These are phyloP conservation scores for Suhomyces sp. DNA, from an alignment of 805 yeast genomes.

Conservation along the genomic window DNA sequence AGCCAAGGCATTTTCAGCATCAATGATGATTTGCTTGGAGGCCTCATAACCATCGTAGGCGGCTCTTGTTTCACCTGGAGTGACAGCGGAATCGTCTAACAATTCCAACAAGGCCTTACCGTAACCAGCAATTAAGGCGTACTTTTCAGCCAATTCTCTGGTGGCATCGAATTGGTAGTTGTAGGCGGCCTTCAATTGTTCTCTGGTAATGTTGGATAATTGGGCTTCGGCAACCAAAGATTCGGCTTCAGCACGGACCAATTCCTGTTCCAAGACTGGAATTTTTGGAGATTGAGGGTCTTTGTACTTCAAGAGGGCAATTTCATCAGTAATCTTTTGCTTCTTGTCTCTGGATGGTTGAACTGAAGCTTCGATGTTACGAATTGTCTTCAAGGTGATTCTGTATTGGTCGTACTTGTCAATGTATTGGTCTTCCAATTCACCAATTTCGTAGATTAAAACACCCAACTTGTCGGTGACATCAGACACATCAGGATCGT, in stretches of 20 bases:
- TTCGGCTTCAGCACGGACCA: conserved; percentile 91
- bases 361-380: conserved; percentile 84
- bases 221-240: conserved; percentile 90
- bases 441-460: conserved; percentile 77
- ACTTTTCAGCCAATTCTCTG: conserved; percentile 82
- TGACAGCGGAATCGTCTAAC: conserved; percentile 80
- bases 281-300: conserved; percentile 84
- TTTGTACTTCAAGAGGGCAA: conserved; percentile 80
- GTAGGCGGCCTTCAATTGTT: conserved; percentile 80
- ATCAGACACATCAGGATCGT: conserved; percentile 83
- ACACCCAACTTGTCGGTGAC: conserved; percentile 87
- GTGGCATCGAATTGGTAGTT: conserved; percentile 82
- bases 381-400: conserved; percentile 73
- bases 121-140: conserved; percentile 84
- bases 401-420: conserved; percentile 86
- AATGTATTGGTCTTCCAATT: conserved; percentile 82
- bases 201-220: conserved; percentile 83
- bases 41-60: conserved; percentile 89
- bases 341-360: conserved; percentile 88
- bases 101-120: conserved; percentile 84
- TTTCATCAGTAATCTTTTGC: conserved; percentile 80
- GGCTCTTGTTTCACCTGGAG: conserved; percentile 91
- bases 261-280: conserved; percentile 78
- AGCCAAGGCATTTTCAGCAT: conserved; percentile 79
- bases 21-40: conserved; percentile 81